Evolutionary conservation across 108 stramenopile species (phyloP), one percentile per base, ranked within the genome.

Genomic region (Craspedostauros australis): DNA sequence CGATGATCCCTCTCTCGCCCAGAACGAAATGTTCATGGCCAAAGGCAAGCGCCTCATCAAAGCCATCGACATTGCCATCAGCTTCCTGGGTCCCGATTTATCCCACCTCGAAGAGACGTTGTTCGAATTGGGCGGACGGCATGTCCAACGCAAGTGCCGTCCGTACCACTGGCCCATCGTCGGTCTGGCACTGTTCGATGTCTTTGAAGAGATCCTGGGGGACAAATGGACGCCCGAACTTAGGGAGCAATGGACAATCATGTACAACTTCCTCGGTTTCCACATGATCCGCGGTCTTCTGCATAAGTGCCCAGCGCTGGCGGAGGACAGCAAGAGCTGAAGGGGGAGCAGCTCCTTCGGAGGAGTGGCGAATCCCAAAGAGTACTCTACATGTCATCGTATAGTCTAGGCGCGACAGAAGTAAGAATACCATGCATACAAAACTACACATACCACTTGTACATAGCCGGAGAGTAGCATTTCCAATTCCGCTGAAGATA

Each of bases 21-120:
- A 15, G 12, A 50, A 62, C 33, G 12, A 4, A 43, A 16, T 11
- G 20, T 64, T 64, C 28, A 20, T 40, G 16, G 39, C 23, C 12
- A 49, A 64, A 26, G 50, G 46, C 5, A 21, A 22, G 5, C 42
- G 39, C 18, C 16, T 63, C 5, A 47, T 63, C 29, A 18, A 49
- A 2, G 46, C 46, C 8, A 52, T 64, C 20, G 54, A 64, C 37
- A 38, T 26, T 22, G 42, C 54, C 2, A 31, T 56, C 4, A 25
- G 9, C 22, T 57, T 65, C 50, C 7, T 57, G 8, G 64, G 64
- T 33, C 64, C 64, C 24, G 55, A 65, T 33, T 46, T 65, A 23
- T 45, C 45, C 19, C 33, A 54, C 6, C 33, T 65, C 9, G 64
- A 57, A 53, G 38, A 39, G 5, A 28, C 15, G 3, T 11, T 65